A percentile compares a stretch with the other conserved stretches of the same genome.
These are phyloP conservation scores for Lathyrus sativus DNA, from an alignment of 306 rosid species.

Conservation along the genomic window DNA sequence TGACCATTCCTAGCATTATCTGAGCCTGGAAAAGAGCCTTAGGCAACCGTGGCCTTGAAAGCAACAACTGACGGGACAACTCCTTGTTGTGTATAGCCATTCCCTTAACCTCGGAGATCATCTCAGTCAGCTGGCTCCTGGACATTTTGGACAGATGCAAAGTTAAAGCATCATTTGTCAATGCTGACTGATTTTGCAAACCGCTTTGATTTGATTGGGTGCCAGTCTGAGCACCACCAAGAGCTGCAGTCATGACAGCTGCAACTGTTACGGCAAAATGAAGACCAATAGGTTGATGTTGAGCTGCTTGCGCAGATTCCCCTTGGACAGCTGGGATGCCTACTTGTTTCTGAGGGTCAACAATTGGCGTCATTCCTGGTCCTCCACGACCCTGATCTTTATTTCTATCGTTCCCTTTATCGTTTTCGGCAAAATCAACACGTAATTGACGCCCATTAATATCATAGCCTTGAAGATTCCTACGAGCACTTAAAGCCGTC, in stretches of 20 bases:
- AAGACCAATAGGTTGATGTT: slow-evolving; percentile 93
- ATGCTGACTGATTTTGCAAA: slow-evolving; percentile 48
- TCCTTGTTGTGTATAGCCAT: too few relatives aligned
- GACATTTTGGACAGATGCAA: slow-evolving; percentile 56
- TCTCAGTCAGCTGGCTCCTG: slow-evolving; percentile 48
- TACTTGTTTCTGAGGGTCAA: slow-evolving; percentile 71
- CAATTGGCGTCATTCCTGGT: slow-evolving; percentile 73
- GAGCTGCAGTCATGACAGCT: slow-evolving; percentile 79
- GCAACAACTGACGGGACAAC: too few relatives aligned
- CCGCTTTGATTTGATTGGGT: slow-evolving; percentile 55
- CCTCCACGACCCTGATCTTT: too few relatives aligned
- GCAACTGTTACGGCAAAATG: slow-evolving; percentile 86
- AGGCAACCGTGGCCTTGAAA: too few relatives aligned
- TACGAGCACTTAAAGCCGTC: too few relatives aligned
- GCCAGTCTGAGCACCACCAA: slow-evolving; percentile 79
- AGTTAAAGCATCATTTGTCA: slow-evolving; percentile 55
- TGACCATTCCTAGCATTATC: too few relatives aligned
- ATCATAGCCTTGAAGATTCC: too few relatives aligned
- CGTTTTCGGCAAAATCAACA: too few relatives aligned
- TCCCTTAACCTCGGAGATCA: slow-evolving; percentile 72
- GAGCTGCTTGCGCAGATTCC: slow-evolving; percentile 48
- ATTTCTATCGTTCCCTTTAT: too few relatives aligned
- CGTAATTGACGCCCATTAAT: too few relatives aligned
- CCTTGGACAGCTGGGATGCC: slow-evolving; percentile 59
- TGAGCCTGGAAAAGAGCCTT: too few relatives aligned